Conservation (phyloP, 1,284 basidiomycete genomes). For the Abortiporus biennis region DNA sequence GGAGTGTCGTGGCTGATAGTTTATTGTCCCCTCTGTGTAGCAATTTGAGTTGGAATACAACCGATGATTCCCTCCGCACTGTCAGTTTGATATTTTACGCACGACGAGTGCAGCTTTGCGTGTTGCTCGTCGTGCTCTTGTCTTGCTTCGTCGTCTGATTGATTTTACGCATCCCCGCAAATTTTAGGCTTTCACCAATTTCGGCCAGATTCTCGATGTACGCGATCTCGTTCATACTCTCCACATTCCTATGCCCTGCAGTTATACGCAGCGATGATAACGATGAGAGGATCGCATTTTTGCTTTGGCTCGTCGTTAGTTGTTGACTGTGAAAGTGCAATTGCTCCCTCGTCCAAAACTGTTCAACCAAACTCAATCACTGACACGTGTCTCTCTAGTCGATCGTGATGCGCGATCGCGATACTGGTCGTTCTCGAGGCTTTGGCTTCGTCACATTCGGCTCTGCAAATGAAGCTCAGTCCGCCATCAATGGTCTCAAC, state of each 20-base stretch:
- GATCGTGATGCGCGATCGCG: slow-evolving; percentile 97
- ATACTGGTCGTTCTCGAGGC: slow-evolving; percentile 92
- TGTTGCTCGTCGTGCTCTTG: slow-evolving; percentile 24
- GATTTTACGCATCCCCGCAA: slow-evolving; percentile 13
- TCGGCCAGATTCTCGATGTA: slow-evolving; percentile 72
- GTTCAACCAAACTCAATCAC: too few relatives aligned
- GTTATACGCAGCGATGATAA: slow-evolving; percentile 5
- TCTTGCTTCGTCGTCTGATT: slow-evolving; percentile 16
- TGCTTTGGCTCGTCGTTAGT: neutral
- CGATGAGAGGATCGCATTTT: slow-evolving; percentile 3
- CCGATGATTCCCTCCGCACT: slow-evolving; percentile 80
- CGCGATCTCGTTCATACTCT: slow-evolving; percentile 35
- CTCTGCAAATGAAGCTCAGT: slow-evolving; percentile 60
- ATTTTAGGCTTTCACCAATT: slow-evolving; percentile 64
- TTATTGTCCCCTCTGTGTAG: slow-evolving; percentile 38
- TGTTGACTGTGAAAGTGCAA: slow-evolving; percentile 4
- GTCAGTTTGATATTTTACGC: slow-evolving; percentile 57
- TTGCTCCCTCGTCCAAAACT: slow-evolving; percentile 1
- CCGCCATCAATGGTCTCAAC: slow-evolving; percentile 77
- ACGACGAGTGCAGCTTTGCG: slow-evolving; percentile 23
- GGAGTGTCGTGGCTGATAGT: slow-evolving; percentile 26
- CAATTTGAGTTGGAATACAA: slow-evolving; percentile 93
- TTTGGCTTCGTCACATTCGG: slow-evolving; percentile 93
- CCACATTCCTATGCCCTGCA: slow-evolving; percentile 1
- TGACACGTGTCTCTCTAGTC: slow-evolving; percentile 45